These are phyloP conservation scores for Phoma sp. DNA, from an alignment of 2,329 filamentous ascomycete genomes.

Conservation along the genomic window DNA sequence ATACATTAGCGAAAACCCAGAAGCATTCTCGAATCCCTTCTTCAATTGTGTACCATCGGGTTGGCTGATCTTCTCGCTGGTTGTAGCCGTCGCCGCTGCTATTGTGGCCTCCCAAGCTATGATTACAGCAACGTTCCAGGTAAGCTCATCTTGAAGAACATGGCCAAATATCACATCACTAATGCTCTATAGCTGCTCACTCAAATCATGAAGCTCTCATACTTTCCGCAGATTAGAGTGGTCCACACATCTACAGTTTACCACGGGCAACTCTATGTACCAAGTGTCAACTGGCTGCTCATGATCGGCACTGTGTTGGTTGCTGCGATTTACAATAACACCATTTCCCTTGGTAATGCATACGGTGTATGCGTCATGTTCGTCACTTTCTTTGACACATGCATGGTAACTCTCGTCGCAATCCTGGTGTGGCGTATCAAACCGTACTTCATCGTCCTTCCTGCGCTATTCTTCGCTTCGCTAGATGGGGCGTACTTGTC, in stretches of 20 bases:
- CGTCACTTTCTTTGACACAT: conserved; percentile 80
- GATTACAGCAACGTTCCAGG: conserved; percentile 77
- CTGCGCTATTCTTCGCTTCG: conserved; percentile 69
- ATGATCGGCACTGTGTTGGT: conserved; percentile 79
- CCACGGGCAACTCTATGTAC: conserved; percentile 79
- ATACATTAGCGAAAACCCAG: conserved; percentile 67
- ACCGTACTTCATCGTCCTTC: conserved; percentile 65
- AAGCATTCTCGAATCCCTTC: conserved; percentile 75
- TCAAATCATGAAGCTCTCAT: conserved; percentile 75
- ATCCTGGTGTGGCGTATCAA: conserved; percentile 75
- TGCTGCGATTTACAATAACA: conserved; percentile 75
- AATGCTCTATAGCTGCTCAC: conserved; percentile 58
- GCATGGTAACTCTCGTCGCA: conserved; percentile 74
- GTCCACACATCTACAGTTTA: conserved; percentile 74
- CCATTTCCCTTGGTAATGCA: conserved; percentile 69
- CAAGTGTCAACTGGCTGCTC: conserved; percentile 77
- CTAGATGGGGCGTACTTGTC: conserved; percentile 76
- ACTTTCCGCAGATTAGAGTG: conserved; percentile 78
- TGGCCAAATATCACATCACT: no score
- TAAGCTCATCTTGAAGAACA: conserved; percentile 30
- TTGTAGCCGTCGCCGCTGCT: conserved; percentile 73
- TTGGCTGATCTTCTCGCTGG: conserved; percentile 71
- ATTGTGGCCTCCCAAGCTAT: conserved; percentile 81
- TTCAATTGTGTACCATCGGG: conserved; percentile 74
- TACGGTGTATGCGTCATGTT: conserved; percentile 83